phyloP scores from a whole-genome alignment of 2,329 filamentous ascomycete species.

The Botryosphaeria agaves region DNA sequence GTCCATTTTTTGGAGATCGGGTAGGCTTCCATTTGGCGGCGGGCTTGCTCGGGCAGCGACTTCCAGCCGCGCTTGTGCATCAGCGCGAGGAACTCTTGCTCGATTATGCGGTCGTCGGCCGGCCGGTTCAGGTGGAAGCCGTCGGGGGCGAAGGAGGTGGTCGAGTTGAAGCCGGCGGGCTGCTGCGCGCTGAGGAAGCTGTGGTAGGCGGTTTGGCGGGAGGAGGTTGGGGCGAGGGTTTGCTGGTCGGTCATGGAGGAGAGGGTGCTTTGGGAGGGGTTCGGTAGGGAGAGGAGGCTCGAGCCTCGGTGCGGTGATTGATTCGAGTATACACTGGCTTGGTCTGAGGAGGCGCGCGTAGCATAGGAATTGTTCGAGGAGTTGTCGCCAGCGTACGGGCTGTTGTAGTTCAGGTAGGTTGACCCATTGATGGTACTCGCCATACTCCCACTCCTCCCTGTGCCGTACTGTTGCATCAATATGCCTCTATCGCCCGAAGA shows the following conservation, averaged over 20 bases:
- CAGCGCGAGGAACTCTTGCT: conserved; percentile 78
- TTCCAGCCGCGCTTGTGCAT: conserved; percentile 99
- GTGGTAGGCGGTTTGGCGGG: conserved; percentile 15
- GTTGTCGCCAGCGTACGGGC: not conserved
- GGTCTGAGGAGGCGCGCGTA: conserved; percentile 42
- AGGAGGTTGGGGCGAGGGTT: conserved; percentile 19
- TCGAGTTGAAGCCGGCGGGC: conserved; percentile 28
- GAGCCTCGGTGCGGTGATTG: conserved; percentile 41
- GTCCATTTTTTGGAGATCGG: conserved; percentile 95
- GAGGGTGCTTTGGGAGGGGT: conserved; percentile 36
- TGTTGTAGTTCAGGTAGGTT: conserved; percentile 9
- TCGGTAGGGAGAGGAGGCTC: conserved; percentile 36
- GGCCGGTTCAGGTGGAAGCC: conserved; percentile 53
- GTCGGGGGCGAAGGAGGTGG: conserved; percentile 31
- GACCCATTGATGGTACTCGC: conserved; percentile 11
- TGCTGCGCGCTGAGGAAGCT: conserved; percentile 22
- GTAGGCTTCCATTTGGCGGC: conserved; percentile 91
- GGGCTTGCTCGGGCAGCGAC: conserved; percentile 85
- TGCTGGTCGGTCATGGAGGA: conserved; percentile 25
- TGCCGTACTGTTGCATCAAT: not conserved
- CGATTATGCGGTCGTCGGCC: conserved; percentile 65
- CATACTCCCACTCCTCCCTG: not conserved
- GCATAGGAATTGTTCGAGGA: conserved; percentile 9
- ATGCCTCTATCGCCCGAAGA: conserved; percentile 14
- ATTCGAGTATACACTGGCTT: conserved; percentile 46